A percentile compares a stretch with the other conserved stretches of the same genome.
Conservation (phyloP, 768 basidiomycete species). For the Coprinellus micaceus region DNA sequence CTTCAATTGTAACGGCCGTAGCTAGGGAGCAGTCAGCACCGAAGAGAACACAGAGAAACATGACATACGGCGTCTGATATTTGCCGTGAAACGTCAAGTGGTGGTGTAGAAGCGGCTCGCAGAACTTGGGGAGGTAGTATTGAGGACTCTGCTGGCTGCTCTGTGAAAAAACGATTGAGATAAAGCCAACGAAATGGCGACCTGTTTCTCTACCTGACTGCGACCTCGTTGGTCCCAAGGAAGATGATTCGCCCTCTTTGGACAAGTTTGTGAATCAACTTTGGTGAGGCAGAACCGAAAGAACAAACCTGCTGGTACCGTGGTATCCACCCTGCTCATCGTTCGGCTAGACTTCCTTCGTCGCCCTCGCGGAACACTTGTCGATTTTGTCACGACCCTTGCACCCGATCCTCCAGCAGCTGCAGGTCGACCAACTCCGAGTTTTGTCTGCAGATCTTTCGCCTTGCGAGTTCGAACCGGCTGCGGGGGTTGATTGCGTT, state of each 20-base stretch:
- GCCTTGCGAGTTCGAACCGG: conserved; percentile 59
- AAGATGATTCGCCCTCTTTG: conserved; percentile 22
- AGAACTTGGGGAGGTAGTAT: not conserved
- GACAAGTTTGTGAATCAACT: not conserved
- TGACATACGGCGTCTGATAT: conserved; percentile 37
- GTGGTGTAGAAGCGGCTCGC: conserved; percentile 3
- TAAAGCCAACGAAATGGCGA: not conserved
- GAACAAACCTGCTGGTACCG: conserved; percentile 56
- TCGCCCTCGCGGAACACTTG: conserved; percentile 46
- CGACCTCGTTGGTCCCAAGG: not conserved
- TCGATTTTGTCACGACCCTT: conserved; percentile 59
- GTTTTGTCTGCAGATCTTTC: conserved; percentile 62
- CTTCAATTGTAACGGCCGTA: conserved; percentile 18
- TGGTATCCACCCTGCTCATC: conserved; percentile 48
- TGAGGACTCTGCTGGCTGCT: not conserved
- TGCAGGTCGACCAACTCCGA: conserved; percentile 71
- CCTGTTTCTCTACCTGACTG: not conserved
- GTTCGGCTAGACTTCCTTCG: conserved; percentile 49
- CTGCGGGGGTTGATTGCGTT: conserved; percentile 20
- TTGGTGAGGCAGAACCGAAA: not conserved
- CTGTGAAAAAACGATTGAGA: not conserved
- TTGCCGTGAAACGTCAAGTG: conserved; percentile 18
- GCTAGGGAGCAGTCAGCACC: conserved; percentile 34
- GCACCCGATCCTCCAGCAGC: conserved; percentile 65
- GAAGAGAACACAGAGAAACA: not conserved